phyloP scores from a whole-genome alignment of 768 basidiomycete species.

The Chalciporus piperatus region DNA sequence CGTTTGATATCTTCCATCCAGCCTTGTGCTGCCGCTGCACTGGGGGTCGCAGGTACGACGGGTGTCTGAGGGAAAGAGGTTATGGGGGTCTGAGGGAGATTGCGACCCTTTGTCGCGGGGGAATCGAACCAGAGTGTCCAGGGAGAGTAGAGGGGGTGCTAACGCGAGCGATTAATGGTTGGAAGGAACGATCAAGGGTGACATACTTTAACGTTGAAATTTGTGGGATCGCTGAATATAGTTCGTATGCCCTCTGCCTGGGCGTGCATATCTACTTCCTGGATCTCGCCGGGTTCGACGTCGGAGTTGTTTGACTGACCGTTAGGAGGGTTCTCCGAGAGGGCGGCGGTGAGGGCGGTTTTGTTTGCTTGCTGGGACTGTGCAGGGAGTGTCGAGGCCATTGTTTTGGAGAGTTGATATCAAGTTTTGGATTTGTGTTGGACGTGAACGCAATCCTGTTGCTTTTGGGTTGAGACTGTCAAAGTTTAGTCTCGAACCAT shows the following conservation, averaged over 20 bases:
- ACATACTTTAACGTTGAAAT: conserved; percentile 93
- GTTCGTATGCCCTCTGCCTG: conserved; percentile 85
- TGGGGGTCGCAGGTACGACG: conserved; percentile 60
- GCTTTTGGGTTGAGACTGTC: conserved; percentile 12
- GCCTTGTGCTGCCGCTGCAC: conserved; percentile 70
- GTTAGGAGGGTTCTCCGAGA: conserved; percentile 49
- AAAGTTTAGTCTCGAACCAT: no score
- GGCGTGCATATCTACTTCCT: conserved; percentile 81
- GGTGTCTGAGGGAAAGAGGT: conserved; percentile 79
- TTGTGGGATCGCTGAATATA: conserved; percentile 88
- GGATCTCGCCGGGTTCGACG: conserved; percentile 78
- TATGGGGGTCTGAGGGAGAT: conserved; percentile 79
- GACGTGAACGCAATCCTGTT: conserved; percentile 9
- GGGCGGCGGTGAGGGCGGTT: conserved; percentile 72
- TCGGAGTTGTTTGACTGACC: conserved; percentile 36
- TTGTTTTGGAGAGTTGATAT: conserved; percentile 28
- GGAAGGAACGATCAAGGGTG: neutral
- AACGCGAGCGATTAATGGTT: conserved; percentile 4
- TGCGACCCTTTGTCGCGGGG: conserved; percentile 84
- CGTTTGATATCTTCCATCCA: conserved; percentile 99
- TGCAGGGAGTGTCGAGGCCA: conserved; percentile 51
- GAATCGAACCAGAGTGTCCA: conserved; percentile 99
- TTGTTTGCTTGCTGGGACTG: conserved; percentile 75
- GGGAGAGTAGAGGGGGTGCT: conserved; percentile 92
- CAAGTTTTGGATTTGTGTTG: conserved; percentile 5